Percentiles rank a stretch among this genome's conserved stretches.
These are phyloP conservation scores for Entonaema liquescens DNA, from an alignment of 495 filamentous ascomycete species.

Conservation along the genomic window DNA sequence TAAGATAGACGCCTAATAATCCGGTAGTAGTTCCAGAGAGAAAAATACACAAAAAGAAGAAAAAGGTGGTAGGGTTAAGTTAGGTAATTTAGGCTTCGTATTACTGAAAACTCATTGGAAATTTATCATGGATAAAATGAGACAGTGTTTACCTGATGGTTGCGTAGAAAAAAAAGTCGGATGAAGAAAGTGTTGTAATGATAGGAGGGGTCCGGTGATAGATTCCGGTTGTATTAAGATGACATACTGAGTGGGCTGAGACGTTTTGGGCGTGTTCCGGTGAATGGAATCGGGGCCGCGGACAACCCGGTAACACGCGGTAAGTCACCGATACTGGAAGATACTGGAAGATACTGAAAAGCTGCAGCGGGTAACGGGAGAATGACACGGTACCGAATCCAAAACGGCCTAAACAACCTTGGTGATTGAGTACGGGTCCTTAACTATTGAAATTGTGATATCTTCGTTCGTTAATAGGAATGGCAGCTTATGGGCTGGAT, in stretches of 20 bases:
- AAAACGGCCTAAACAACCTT: constrained; percentile 4
- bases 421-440: not conserved
- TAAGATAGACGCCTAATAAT: not conserved
- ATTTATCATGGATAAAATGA: not conserved
- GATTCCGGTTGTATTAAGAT: not conserved
- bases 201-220: not conserved
- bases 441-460: not conserved
- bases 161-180: too few relatives aligned
- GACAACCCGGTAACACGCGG: not conserved
- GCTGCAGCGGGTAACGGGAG: too few relatives aligned
- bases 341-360: not conserved
- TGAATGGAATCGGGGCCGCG: constrained; percentile 1
- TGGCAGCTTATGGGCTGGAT: not conserved
- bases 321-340: constrained; percentile 15
- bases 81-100: not conserved
- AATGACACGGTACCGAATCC: constrained; percentile 13
- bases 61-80: too few relatives aligned
- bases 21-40: not conserved
- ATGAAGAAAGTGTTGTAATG: too few relatives aligned
- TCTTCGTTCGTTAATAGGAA: not conserved
- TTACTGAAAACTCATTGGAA: not conserved
- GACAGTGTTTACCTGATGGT: not conserved
- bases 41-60: too few relatives aligned
- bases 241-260: not conserved
- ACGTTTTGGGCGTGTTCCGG: not conserved